Conservation (phyloP, 2,329 filamentous ascomycete genomes). For the Fusarium annulatum region DNA sequence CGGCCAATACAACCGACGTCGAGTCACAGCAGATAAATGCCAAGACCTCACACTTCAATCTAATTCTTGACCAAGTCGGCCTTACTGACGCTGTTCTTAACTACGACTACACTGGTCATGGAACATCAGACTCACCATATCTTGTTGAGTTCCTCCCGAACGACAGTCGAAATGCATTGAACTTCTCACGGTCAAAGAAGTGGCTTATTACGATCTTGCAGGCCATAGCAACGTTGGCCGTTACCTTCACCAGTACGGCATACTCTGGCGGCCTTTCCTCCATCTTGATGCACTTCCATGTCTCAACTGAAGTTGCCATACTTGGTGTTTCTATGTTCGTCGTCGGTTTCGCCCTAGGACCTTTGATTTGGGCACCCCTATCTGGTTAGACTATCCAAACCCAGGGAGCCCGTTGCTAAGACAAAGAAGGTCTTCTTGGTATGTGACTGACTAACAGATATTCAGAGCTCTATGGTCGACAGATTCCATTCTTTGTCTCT, state of each 20-base stretch:
- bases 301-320: conserved; percentile 64
- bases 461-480: conserved; percentile 73
- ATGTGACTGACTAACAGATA: background rate
- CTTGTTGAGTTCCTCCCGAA: conserved; percentile 74
- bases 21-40: conserved; percentile 53
- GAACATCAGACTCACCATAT: conserved; percentile 75
- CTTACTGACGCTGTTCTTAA: conserved; percentile 67
- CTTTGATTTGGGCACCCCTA: conserved; percentile 73
- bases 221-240: conserved; percentile 74
- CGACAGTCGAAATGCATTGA: conserved; percentile 75
- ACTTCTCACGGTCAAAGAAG: conserved; percentile 66
- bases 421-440: background rate
- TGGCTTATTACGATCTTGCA: conserved; percentile 73
- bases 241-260: conserved; percentile 76
- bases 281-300: conserved; percentile 65
- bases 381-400: conserved; percentile 59
- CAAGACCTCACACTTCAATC: conserved; percentile 59
- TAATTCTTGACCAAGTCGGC: conserved; percentile 68
- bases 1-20: conserved; percentile 49
- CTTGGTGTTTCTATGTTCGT: conserved; percentile 74
- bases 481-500: conserved; percentile 68
- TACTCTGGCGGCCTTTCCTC: conserved; percentile 68
- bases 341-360: conserved; percentile 70
- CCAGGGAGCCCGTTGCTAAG: background rate
- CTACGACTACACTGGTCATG: conserved; percentile 67